Evolutionary conservation across 140 eudicot species (phyloP).

Genomic region (Oenanthe javanica): DNA sequence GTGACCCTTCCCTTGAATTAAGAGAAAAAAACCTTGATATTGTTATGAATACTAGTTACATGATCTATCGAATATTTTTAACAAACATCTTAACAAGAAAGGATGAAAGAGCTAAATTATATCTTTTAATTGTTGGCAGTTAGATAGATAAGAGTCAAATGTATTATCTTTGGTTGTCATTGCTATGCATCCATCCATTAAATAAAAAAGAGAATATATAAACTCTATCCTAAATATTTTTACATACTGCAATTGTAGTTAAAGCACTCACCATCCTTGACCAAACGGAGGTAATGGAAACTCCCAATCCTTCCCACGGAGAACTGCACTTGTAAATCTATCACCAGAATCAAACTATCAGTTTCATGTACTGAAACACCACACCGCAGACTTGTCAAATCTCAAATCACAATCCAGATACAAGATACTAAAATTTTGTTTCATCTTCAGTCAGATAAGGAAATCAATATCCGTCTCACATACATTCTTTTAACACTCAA

Average conservation of each 20-base stretch:
- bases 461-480: background rate
- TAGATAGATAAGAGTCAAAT: background rate
- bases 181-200: background rate
- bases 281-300: conserved; percentile 95
- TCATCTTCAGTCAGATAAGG: background rate
- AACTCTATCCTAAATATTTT: background rate
- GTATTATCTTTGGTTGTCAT: background rate
- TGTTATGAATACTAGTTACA: background rate
- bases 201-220: background rate
- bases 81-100: background rate
- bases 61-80: background rate
- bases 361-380: background rate
- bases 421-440: background rate
- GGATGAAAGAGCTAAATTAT: background rate
- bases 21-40: background rate
- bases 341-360: conserved; percentile 10
- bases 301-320: conserved; percentile 88
- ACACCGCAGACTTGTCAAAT: background rate
- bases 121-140: background rate
- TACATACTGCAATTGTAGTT: conserved; percentile 10
- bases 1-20: background rate
- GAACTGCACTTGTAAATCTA: conserved; percentile 91
- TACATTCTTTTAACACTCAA: background rate
- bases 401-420: background rate
- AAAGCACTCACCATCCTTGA: conserved; percentile 81